These are phyloP conservation scores for Rhodofomes roseus DNA, from an alignment of 1,284 basidiomycete species.

Conservation along the genomic window DNA sequence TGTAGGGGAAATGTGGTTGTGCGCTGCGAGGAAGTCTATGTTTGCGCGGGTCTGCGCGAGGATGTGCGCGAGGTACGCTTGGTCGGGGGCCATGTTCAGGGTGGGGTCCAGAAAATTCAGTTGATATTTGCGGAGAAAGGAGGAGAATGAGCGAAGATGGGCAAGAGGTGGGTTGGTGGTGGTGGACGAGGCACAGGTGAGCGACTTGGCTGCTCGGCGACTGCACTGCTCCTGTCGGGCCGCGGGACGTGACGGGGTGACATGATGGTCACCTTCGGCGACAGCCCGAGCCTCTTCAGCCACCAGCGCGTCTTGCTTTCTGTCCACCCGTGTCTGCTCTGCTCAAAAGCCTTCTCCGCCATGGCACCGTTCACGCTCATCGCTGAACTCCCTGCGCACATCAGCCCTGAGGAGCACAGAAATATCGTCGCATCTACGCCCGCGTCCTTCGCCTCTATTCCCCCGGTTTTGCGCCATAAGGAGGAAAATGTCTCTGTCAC, in stretches of 20 bases:
- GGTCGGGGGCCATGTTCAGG: conserved; percentile 19
- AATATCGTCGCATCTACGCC: conserved; percentile 73
- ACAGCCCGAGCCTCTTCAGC: neutral
- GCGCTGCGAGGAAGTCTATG: conserved; percentile 55
- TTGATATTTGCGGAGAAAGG: neutral
- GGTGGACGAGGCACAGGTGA: neutral
- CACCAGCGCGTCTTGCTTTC: neutral
- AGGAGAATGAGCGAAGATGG: neutral
- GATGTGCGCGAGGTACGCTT: conserved; percentile 50
- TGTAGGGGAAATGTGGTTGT: conserved; percentile 49
- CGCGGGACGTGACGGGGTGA: neutral
- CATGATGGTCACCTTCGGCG: neutral
- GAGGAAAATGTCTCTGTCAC: conserved; percentile 64
- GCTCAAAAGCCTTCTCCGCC: neutral
- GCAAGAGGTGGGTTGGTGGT: neutral
- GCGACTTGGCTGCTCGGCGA: neutral
- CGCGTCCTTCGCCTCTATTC: conserved; percentile 75
- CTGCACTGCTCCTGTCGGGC: too few relatives aligned
- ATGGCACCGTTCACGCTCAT: conserved; percentile 40
- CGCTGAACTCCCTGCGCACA: conserved; percentile 48
- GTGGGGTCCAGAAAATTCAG: neutral
- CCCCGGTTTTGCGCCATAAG: conserved; percentile 71
- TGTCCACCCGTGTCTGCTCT: neutral
- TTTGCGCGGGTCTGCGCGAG: conserved; percentile 61
- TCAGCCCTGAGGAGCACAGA: conserved; percentile 68